Evolutionary conservation across 148 eudicot species (phyloP).

Genomic region (Camellia japonica): DNA sequence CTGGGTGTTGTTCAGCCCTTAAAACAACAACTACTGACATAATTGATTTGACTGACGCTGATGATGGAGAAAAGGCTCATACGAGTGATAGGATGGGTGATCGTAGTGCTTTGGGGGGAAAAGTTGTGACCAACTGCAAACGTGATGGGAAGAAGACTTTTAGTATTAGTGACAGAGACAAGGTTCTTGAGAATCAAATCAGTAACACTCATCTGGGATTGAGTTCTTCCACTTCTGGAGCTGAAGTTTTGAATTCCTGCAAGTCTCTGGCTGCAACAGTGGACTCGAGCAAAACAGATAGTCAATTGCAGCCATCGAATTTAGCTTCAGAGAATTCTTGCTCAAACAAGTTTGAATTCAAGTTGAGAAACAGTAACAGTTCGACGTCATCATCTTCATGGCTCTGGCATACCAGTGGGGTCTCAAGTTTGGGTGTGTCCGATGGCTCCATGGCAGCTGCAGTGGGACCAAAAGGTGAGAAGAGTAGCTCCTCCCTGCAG

Average conservation of each 20-base stretch:
- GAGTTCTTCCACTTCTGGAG: slow-evolving; percentile 2
- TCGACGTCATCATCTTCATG: too few relatives aligned
- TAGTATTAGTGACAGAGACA: neutral
- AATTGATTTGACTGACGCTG: slow-evolving; percentile 22
- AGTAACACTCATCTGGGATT: neutral
- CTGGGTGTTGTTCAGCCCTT: too few relatives aligned
- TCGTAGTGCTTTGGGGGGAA: neutral
- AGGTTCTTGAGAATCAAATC: slow-evolving; percentile 12
- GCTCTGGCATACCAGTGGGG: too few relatives aligned
- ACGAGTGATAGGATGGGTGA: neutral
- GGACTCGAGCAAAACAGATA: neutral
- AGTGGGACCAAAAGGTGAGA: too few relatives aligned
- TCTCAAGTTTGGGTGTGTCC: too few relatives aligned
- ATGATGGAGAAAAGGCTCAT: slow-evolving; percentile 14
- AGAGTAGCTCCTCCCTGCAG: too few relatives aligned
- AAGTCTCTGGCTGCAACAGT: neutral
- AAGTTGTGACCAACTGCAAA: slow-evolving; percentile 1
- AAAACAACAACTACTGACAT: neutral
- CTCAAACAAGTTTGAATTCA: neutral
- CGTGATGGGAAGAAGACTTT: neutral
- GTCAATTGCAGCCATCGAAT: slow-evolving; percentile 10
- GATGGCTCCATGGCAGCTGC: too few relatives aligned
- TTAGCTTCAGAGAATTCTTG: slow-evolving; percentile 16
- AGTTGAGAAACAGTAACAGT: too few relatives aligned
- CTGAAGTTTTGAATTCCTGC: slow-evolving; percentile 16